phyloP scores from a whole-genome alignment of 805 yeast species.

The Maudiozyma bulderi region DNA sequence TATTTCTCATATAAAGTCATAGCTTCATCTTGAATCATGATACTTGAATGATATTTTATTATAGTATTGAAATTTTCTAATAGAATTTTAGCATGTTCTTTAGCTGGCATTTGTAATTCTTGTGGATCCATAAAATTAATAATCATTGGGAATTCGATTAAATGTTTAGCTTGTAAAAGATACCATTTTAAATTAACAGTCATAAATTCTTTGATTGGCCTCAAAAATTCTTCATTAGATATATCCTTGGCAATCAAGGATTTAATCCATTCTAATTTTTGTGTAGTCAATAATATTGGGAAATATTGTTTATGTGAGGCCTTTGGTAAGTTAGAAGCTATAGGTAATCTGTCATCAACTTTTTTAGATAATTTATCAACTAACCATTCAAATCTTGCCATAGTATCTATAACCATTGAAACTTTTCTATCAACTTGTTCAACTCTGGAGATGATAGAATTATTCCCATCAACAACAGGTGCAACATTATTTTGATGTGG shows the following conservation, averaged over 20 bases:
- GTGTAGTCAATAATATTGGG: slow-evolving; percentile 16
- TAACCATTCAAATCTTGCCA: slow-evolving; percentile 17
- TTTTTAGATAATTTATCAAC: slow-evolving; percentile 10
- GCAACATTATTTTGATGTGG: background rate
- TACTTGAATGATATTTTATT: slow-evolving; percentile 3
- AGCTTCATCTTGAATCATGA: slow-evolving; percentile 1
- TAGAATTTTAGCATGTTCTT: slow-evolving; percentile 16
- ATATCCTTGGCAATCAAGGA: slow-evolving; percentile 6
- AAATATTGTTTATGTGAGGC: slow-evolving; percentile 12
- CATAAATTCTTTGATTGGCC: slow-evolving; percentile 15
- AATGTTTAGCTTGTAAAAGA: slow-evolving; percentile 15
- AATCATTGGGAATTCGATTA: slow-evolving; percentile 15
- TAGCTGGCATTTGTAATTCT: slow-evolving; percentile 12
- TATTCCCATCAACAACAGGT: background rate
- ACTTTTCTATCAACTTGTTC: slow-evolving; percentile 18
- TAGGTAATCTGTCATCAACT: slow-evolving; percentile 1
- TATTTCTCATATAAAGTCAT: slow-evolving; percentile 12
- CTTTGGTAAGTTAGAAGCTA: background rate
- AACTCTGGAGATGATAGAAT: slow-evolving; percentile 5
- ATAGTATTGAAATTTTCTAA: slow-evolving; percentile 15
- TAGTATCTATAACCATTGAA: slow-evolving; percentile 14
- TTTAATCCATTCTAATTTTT: slow-evolving; percentile 18
- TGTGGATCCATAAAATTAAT: background rate
- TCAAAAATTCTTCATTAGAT: slow-evolving; percentile 7
- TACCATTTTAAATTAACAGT: slow-evolving; percentile 20